A percentile compares a stretch with the other conserved stretches of the same genome.
Evolutionary conservation across 441 rosid genomes (phyloP).

Genomic region (Mallotus japonicus): DNA sequence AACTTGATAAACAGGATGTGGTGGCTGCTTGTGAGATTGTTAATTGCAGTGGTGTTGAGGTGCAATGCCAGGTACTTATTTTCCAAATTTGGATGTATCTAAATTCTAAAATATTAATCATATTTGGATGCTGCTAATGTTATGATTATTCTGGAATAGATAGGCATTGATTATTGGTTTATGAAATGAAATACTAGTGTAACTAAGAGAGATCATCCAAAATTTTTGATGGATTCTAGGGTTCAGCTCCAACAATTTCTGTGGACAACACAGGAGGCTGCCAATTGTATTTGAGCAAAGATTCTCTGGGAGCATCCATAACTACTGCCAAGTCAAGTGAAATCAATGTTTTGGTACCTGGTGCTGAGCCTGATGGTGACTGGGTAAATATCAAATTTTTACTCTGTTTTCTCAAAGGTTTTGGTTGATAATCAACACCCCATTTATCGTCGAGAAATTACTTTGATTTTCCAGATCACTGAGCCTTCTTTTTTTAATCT

Average conservation of each 20-base stretch:
- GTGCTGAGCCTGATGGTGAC: constrained; percentile 60
- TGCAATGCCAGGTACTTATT: constrained; percentile 85
- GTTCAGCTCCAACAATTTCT: constrained; percentile 92
- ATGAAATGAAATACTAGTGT: not conserved
- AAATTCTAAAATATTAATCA: not conserved
- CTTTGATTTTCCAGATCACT: not conserved
- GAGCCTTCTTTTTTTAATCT: not conserved
- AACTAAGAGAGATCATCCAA: constrained; percentile 5
- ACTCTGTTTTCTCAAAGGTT: not conserved
- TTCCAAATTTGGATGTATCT: not conserved
- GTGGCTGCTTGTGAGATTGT: constrained; percentile 98
- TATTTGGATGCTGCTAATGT: not conserved
- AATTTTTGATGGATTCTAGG: constrained; percentile 46
- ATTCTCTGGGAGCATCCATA: constrained; percentile 68
- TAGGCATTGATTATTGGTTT: constrained; percentile 7
- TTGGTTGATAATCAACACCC: not conserved
- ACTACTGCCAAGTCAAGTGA: constrained; percentile 96
- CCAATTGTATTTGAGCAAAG: constrained; percentile 84
- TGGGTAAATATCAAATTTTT: constrained; percentile 51
- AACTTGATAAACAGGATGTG: constrained; percentile 62
- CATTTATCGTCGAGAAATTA: not conserved
- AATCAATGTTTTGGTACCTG: constrained; percentile 87
- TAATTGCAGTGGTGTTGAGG: constrained; percentile 86
- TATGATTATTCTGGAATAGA: not conserved
- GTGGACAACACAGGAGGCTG: constrained; percentile 91